Base-by-base conservation (phyloP, 306 rosid species). In the Glycyrrhiza uralensis region DNA sequence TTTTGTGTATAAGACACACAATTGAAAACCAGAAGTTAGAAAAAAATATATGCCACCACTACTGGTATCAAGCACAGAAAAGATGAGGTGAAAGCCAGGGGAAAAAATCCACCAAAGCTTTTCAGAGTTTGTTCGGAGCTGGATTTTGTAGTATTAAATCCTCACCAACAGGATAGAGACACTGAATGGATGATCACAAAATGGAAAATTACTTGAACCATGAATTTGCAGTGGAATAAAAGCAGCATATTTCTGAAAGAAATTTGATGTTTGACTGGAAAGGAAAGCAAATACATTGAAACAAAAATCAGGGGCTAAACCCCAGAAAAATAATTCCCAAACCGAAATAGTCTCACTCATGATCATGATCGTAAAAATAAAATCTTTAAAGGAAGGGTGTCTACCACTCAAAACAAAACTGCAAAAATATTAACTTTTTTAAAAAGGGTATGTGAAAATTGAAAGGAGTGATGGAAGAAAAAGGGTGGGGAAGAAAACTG, bases 401-500 rank as follows among this genome's bases (percentile, higher is more conserved):
- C 1, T 20, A 49, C 17, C 22, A 6, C 11, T 46, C 6, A 18
- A 15, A 62, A 20, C 11, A 36, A 13, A 77, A 49, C 10, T 2
- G 33, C 4, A 49, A 59, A 66, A 78, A 42, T 26, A 72, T 22
- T 23, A 0, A 55, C 12, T 17, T 45, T 17, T 38, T 1, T 3
- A 13, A 26, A 36, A 38, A 2, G 36, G 36, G 46, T 49, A 7
- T 20, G n/a, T n/a, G 36, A 28, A 51, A 70, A 7, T 5, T 20
- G 11, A 55, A 63, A 44, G 12, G n/a, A 49, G 36, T 13, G 38
- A 51, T 12, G 51, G 7, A 23, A 54, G 54, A 18, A 23, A 38
- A 7, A 11, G 7, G n/a, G n/a, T n/a, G n/a, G n/a, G 32, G 15
- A 35, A 18, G 28, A n/a, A 55, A 70, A 81, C 94, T 85, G 8